phyloP scores from a whole-genome alignment of 192 early-diverging fungal species.

The Mortierella hygrophila region DNA sequence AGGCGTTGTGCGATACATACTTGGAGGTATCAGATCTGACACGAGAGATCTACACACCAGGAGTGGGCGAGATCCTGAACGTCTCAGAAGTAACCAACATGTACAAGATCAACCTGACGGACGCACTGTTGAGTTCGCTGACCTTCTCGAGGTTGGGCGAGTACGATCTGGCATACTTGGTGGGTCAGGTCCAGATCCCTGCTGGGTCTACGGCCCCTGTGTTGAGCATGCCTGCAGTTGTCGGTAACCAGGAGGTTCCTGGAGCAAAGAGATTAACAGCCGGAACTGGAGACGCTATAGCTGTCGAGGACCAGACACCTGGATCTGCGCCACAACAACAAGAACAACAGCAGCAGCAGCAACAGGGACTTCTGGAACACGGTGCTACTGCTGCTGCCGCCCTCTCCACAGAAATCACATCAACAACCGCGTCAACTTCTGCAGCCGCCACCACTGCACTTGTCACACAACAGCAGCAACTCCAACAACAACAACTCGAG shows the following conservation, averaged over 20 bases:
- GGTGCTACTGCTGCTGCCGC: neutral
- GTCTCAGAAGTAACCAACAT: conserved; percentile 91
- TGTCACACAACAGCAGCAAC: conserved; percentile 30
- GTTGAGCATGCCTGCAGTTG: conserved; percentile 72
- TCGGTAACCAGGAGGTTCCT: neutral
- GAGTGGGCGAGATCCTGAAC: conserved; percentile 86
- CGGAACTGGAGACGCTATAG: neutral
- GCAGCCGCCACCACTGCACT: neutral
- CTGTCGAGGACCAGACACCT: neutral
- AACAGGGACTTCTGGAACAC: neutral
- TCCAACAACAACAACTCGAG: conserved; percentile 45
- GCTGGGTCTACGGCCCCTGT: conserved; percentile 75
- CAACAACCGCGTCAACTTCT: neutral
- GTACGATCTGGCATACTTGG: conserved; percentile 83
- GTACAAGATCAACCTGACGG: conserved; percentile 89
- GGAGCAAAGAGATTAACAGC: conserved; percentile 8
- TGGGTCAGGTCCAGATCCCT: conserved; percentile 79
- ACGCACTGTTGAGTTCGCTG: conserved; percentile 86
- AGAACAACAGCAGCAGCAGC: neutral
- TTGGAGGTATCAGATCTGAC: conserved; percentile 77
- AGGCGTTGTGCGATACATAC: conserved; percentile 73
- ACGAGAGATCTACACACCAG: conserved; percentile 87
- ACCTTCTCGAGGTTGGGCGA: conserved; percentile 81
- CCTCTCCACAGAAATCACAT: neutral
- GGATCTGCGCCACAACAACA: neutral